Base-by-base conservation (phyloP, 768 basidiomycete species). In the Tylopilus balloui region DNA sequence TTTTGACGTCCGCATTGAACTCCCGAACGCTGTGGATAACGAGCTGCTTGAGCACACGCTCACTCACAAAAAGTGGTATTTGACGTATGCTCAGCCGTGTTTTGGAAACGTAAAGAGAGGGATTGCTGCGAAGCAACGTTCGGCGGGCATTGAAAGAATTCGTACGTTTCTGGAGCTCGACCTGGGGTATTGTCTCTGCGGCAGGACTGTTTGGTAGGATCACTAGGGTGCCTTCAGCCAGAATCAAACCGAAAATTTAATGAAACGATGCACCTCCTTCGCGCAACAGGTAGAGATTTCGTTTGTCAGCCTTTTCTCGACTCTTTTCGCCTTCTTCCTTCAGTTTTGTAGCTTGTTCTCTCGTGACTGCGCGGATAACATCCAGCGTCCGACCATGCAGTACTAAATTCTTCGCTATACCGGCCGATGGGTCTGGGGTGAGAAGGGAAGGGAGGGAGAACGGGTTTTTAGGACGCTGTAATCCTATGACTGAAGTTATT, bases 71-170 rank as follows among this genome's bases (percentile, higher is more conserved):
- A 0, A 87, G 71, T 0, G 96, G 96, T 20, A 99, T 78, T 60
- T 96, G 92, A 4, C 96, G 90, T 52, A 99, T 79, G 50, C 90
- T 92, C 35, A 99, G 81, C 52, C 96, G 92, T 0, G 92, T 97
- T 62, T 84, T 87, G 23, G 94, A 97, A 60, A 99, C 87, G 71
- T 86, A 99, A 6, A 99, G 75, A 0, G 91, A 88, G 0, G 96
- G 95, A 66, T 98, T 98, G 12, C 86, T 85, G 51, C 88, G 86
- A 34, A 99, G 79, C 27, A 97, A 77, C 0, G 81, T 71, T 35
- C 86, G 78, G 13, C 96, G 88, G 0, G 91, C 83, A 58, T 86
- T 91, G 76, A 87, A 96, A 0, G 94, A 90, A 31, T 73, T 72
- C 13, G 87, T 81, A 14, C 96, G 88, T 43, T 86, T 85, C 66